Evolutionary conservation across 768 basidiomycete species (phyloP).

Genomic region (Rhizopogon salebrosus): DNA sequence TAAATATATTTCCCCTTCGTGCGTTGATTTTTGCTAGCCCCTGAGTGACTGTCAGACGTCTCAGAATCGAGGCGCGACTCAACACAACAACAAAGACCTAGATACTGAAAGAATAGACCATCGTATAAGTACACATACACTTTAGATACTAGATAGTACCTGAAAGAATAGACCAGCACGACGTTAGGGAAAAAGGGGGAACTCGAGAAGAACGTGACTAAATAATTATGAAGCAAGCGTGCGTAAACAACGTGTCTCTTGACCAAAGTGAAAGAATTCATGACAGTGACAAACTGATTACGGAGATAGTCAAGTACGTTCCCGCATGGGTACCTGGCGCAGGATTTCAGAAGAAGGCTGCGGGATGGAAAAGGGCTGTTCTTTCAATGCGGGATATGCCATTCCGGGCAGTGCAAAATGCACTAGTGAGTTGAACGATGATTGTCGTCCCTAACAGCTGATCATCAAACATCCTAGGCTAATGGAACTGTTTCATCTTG

Average conservation of each 20-base stretch:
- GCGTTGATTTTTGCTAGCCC: constrained; percentile 6
- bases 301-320: constrained; percentile 41
- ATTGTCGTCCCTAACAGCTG: not conserved
- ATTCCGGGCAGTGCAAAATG: constrained; percentile 30
- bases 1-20: constrained; percentile 43
- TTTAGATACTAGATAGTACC: too few relatives aligned
- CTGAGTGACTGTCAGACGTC: too few relatives aligned
- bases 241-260: too few relatives aligned
- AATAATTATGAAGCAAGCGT: too few relatives aligned
- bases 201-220: too few relatives aligned
- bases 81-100: too few relatives aligned
- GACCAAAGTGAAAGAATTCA: too few relatives aligned
- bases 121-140: too few relatives aligned
- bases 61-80: too few relatives aligned
- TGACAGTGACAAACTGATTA: constrained; percentile 3
- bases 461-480: constrained; percentile 6
- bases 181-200: too few relatives aligned
- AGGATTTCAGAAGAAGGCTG: constrained; percentile 44
- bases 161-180: too few relatives aligned
- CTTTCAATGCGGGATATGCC: constrained; percentile 46
- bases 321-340: constrained; percentile 51
- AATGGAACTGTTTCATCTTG: constrained; percentile 25
- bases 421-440: constrained; percentile 30
- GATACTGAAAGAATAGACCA: too few relatives aligned
- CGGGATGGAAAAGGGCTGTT: constrained; percentile 43